These are phyloP conservation scores for Pythium guiyangense DNA, from an alignment of 352 stramenopile species.

Conservation along the genomic window DNA sequence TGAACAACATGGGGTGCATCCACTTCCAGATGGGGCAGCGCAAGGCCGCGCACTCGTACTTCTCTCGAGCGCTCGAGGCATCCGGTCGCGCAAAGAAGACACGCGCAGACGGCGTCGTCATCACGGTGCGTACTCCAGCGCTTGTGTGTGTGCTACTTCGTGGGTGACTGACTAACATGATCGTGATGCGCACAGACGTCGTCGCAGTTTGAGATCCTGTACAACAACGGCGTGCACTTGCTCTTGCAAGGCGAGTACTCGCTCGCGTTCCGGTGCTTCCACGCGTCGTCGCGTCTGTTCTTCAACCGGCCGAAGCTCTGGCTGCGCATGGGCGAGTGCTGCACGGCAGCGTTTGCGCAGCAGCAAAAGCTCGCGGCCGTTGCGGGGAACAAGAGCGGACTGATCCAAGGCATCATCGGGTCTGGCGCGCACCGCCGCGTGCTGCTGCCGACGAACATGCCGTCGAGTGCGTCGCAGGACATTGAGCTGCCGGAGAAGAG, in stretches of 20 bases:
- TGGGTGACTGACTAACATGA: too few species aligned
- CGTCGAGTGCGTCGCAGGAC: conserved; percentile 48
- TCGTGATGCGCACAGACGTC: conserved; percentile 37
- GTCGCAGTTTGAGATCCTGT: conserved; percentile 86
- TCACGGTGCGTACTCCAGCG: conserved; percentile 20
- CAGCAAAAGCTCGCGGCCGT: conserved; percentile 51
- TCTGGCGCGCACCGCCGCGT: conserved; percentile 78
- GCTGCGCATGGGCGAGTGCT: conserved; percentile 90
- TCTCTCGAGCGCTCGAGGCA: conserved; percentile 76
- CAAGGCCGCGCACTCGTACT: conserved; percentile 90
- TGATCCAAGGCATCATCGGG: conserved; percentile 79
- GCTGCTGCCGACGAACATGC: conserved; percentile 66
- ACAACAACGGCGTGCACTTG: conserved; percentile 91
- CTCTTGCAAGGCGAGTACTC: conserved; percentile 79
- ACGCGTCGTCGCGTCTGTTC: conserved; percentile 83
- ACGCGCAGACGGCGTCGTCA: conserved; percentile 39
- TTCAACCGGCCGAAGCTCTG: conserved; percentile 91
- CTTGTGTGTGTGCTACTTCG: not conserved
- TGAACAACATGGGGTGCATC: conserved; percentile 92
- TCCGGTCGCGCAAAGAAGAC: conserved; percentile 51
- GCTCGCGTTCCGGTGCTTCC: conserved; percentile 87
- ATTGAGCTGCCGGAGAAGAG: conserved; percentile 68
- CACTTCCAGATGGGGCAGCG: conserved; percentile 89
- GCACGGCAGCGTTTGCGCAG: conserved; percentile 78
- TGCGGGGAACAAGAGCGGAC: conserved; percentile 73